Conservation (phyloP, 1,284 basidiomycete genomes). For the Naganishia sp. region DNA sequence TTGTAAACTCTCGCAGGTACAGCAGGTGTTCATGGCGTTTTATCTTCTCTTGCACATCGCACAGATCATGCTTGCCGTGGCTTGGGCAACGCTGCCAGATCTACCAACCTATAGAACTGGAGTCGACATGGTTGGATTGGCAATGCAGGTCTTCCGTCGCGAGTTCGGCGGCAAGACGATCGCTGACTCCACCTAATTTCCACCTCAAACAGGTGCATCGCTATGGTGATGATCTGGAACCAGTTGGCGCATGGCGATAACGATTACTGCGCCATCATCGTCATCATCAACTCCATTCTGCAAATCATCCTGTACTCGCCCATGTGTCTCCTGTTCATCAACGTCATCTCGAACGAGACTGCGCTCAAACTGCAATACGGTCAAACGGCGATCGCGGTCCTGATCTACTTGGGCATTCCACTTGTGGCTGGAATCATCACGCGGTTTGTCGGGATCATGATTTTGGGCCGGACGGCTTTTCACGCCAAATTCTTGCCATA, state of each 20-base stretch:
- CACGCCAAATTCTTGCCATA: conserved; percentile 64
- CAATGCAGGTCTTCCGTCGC: conserved; percentile 32
- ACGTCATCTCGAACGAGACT: conserved; percentile 58
- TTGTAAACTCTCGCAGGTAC: not conserved
- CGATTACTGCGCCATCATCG: conserved; percentile 72
- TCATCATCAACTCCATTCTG: conserved; percentile 62
- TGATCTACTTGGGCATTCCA: conserved; percentile 71
- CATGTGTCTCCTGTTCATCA: conserved; percentile 72
- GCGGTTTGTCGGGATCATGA: conserved; percentile 60
- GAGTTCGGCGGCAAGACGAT: too few relatives aligned
- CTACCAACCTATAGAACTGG: conserved; percentile 59
- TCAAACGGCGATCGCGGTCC: conserved; percentile 69
- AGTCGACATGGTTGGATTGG: conserved; percentile 65
- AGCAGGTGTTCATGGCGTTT: not conserved
- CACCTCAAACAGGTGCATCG: conserved; percentile 53
- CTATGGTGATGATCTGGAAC: conserved; percentile 86
- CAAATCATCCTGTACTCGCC: conserved; percentile 80
- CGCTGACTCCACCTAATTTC: too few relatives aligned
- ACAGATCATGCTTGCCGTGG: conserved; percentile 72
- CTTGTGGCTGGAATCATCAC: conserved; percentile 69
- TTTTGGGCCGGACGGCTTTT: conserved; percentile 59
- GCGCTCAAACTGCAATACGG: conserved; percentile 64
- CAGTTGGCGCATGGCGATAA: conserved; percentile 70
- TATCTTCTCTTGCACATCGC: not conserved
- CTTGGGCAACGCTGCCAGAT: conserved; percentile 83